phyloP scores from a whole-genome alignment of 1,139 yeast species.

The Wickerhamomyces sp. region DNA sequence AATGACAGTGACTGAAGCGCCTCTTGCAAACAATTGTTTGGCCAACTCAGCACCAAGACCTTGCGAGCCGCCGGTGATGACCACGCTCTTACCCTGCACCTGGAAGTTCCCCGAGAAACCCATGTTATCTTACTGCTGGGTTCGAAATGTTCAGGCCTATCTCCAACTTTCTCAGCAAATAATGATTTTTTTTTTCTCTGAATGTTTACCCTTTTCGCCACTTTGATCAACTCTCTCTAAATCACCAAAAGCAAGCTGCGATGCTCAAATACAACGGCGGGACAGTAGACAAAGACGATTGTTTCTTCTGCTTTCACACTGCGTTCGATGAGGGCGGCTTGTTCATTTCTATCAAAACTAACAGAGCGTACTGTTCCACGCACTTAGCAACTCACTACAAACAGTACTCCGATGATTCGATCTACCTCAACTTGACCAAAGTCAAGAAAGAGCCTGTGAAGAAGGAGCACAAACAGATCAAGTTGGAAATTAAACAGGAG shows the following conservation, averaged over 20 bases:
- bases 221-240: conserved; percentile 3
- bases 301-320: conserved; percentile 75
- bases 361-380: conserved; percentile 52
- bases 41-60: conserved; percentile 89
- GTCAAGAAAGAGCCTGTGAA: conserved; percentile 36
- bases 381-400: conserved; percentile 48
- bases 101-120: conserved; percentile 17
- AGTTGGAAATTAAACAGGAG: conserved; percentile 69
- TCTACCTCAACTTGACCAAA: conserved; percentile 53
- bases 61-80: conserved; percentile 94
- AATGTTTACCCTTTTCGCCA: not conserved
- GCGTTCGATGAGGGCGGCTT: conserved; percentile 60
- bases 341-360: conserved; percentile 68
- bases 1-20: conserved; percentile 66
- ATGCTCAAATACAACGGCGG: conserved; percentile 8
- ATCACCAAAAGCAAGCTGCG: conserved; percentile 1
- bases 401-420: conserved; percentile 48
- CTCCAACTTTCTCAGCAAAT: no score
- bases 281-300: conserved; percentile 71
- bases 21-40: conserved; percentile 43
- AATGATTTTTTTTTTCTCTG: not conserved
- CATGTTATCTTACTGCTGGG: no score
- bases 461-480: conserved; percentile 45
- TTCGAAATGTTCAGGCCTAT: no score
- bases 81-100: conserved; percentile 49